These are phyloP conservation scores for Kluyveromyces dobzhanskii DNA, from an alignment of 805 yeast species.

Conservation along the genomic window DNA sequence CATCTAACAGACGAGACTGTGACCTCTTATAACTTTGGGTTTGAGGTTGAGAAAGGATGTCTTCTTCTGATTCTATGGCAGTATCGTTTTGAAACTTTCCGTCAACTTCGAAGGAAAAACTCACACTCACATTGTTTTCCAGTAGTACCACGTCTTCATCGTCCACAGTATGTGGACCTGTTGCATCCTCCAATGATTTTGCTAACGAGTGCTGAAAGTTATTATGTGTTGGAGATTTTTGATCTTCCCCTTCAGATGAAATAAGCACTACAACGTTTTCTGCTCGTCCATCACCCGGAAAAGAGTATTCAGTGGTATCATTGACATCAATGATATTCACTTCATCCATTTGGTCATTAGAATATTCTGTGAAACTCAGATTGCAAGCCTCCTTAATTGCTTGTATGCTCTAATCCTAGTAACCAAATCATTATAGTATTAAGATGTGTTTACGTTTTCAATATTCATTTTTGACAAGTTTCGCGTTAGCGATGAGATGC, in stretches of 20 bases:
- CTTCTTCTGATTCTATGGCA: background rate
- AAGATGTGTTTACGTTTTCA: no score
- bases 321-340: background rate
- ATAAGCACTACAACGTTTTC: constrained; percentile 1
- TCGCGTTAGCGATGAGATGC: no score
- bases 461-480: no score
- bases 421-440: no score
- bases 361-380: no score
- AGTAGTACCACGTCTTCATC: constrained; percentile 3
- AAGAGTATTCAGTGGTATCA: background rate
- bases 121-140: background rate
- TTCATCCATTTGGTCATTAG: background rate
- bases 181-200: background rate
- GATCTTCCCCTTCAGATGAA: background rate
- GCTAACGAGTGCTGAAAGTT: background rate
- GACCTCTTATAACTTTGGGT: constrained; percentile 1
- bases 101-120: constrained; percentile 2
- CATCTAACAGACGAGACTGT: constrained; percentile 1
- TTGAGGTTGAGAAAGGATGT: background rate
- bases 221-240: no score
- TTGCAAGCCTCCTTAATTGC: no score
- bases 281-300: background rate
- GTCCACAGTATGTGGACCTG: background rate
- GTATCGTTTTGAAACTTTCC: constrained; percentile 3
- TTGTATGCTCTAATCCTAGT: no score